Base-by-base conservation (phyloP, 345 rosid species). In the Syzygium jambos region DNA sequence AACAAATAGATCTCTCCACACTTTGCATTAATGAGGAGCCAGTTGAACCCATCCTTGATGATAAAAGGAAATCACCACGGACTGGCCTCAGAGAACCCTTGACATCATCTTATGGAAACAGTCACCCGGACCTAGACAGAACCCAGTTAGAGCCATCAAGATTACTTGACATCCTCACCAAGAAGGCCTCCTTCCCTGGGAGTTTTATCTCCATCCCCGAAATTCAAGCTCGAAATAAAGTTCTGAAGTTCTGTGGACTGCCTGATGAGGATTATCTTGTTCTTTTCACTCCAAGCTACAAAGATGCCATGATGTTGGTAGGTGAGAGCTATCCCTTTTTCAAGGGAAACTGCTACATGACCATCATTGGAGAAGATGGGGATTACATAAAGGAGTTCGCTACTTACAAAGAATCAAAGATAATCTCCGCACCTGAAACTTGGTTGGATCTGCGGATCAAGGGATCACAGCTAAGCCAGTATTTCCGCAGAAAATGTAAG, bases 401-500 rank as follows among this genome's bases (percentile, higher is more conserved):
- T n/a, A 88, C 89, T 46, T 92, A 87, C 84, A 94, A 93, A 89
- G 98, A 95, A 77, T 92, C 98, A 29, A 95, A 94, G 90, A 92
- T 93, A 73, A 93, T 95, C 49, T 51, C 89, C 68, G 94, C 94
- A 87, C 96, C 96, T 13, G 96, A 93, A 89, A 88, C 90, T 19
- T 95, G 97, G 97, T 87, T 95, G 91, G 95, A 95, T 88, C 87
- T 95, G 94, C 93, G 96, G 92, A 95, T 95, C 89, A 94, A 92
- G 85, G 97, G 96, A 63, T 94, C 96, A 22, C 97, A 95, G 89
- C 94, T 94, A 38, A 94, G 95, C 89, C 97, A 95, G 88, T 93
- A 95, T 85, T 94, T 95, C 89, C 91, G 96, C 86, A 91, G 95
- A 82, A 94, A 94, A 87, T 94, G 96, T 87, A 95, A 93, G 90